A percentile compares a stretch with the other conserved stretches of the same genome.
These are phyloP conservation scores for Bipolaris oryzae DNA, from an alignment of 2,329 filamentous ascomycete species.

Conservation along the genomic window DNA sequence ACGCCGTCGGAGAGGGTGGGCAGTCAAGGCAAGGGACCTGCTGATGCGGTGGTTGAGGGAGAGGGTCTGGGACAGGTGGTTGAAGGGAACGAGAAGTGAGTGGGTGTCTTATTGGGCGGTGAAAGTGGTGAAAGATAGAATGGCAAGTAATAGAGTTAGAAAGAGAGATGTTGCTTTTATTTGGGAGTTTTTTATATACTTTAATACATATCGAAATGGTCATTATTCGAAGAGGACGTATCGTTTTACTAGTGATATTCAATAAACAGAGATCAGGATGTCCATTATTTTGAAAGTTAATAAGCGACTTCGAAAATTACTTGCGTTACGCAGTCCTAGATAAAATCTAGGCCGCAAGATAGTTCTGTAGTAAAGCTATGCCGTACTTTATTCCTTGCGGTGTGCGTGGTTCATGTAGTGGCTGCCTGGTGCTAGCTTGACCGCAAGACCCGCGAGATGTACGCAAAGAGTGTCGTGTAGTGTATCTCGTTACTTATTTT, in stretches of 20 bases:
- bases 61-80: conserved; percentile 46
- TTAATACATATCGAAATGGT: background rate
- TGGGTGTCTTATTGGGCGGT: too few species aligned
- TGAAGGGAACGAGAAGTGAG: conserved; percentile 17
- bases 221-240: background rate
- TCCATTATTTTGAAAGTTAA: too few species aligned
- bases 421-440: background rate
- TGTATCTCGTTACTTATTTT: background rate
- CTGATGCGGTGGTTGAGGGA: conserved; percentile 42
- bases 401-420: background rate
- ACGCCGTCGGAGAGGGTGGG: conserved; percentile 14
- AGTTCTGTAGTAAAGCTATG: background rate
- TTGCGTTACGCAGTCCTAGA: background rate
- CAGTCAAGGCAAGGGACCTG: conserved; percentile 21
- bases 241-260: background rate
- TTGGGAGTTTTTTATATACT: background rate
- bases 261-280: too few species aligned
- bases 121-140: background rate
- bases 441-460: background rate
- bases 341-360: too few species aligned
- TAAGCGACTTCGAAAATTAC: too few species aligned
- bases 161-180: background rate
- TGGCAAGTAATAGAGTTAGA: too few species aligned
- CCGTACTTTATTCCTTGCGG: background rate
- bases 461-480: too few species aligned